A percentile compares a stretch with the other conserved stretches of the same genome.
These are phyloP conservation scores for Parathielavia hyrcaniae DNA, from an alignment of 495 filamentous ascomycete genomes.

Conservation along the genomic window DNA sequence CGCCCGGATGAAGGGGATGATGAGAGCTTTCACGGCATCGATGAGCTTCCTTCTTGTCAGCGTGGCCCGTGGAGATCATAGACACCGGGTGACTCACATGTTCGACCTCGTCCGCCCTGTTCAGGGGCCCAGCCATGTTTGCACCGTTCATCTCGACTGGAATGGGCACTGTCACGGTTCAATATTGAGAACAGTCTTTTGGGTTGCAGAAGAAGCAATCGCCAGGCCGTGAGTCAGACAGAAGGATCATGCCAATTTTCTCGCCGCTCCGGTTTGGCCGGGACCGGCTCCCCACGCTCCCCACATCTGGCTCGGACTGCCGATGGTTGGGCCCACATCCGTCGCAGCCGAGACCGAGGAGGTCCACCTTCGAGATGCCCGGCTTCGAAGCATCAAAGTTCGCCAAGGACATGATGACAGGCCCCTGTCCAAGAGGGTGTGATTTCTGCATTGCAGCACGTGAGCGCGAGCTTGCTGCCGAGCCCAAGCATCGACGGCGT, in stretches of 20 bases:
- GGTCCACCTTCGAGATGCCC: too few species aligned
- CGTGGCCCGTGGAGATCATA: not conserved
- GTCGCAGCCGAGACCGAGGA: constrained; percentile 6
- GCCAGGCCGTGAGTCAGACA: constrained; percentile 1
- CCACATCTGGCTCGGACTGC: constrained; percentile 11
- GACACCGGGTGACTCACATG: constrained; percentile 40
- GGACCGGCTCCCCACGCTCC: constrained; percentile 3
- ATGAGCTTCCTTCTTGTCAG: constrained; percentile 51
- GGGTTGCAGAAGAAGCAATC: constrained; percentile 1
- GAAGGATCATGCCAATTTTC: constrained; percentile 6
- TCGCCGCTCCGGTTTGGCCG: constrained; percentile 9
- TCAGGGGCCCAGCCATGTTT: constrained; percentile 21
- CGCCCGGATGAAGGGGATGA: constrained; percentile 70
- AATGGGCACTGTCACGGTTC: too few species aligned
- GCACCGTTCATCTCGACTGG: constrained; percentile 19
- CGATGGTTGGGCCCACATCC: constrained; percentile 3
- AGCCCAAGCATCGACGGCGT: constrained; percentile 3
- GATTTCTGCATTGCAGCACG: too few species aligned
- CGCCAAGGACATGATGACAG: too few species aligned
- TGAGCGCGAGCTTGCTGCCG: too few species aligned
- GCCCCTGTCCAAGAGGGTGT: too few species aligned
- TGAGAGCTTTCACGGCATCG: constrained; percentile 61
- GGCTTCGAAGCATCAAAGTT: too few species aligned
- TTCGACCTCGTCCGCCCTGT: constrained; percentile 32
- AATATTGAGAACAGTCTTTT: not conserved